Conservation (phyloP, 1,284 basidiomycete species). For the Xerocomus nothofagi region DNA sequence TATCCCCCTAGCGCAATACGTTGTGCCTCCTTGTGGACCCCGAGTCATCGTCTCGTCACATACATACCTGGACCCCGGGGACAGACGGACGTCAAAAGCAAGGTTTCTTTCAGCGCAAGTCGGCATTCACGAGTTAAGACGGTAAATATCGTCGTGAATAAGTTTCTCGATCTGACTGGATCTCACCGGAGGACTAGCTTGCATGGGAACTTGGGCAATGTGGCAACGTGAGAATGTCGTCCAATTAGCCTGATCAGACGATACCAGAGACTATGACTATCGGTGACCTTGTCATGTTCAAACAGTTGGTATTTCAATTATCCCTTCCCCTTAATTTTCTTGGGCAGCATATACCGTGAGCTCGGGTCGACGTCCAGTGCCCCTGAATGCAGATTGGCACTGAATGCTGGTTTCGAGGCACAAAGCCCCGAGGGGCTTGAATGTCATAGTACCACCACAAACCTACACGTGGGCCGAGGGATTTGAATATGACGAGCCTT, state of each 20-base stretch:
- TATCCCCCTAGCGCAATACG: too few species aligned
- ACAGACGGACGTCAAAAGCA: too few species aligned
- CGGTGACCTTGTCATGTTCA: slow-evolving; percentile 94
- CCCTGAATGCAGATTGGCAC: too few species aligned
- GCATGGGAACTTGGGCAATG: background rate
- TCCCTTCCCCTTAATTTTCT: slow-evolving; percentile 95
- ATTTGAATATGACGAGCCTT: slow-evolving; percentile 9
- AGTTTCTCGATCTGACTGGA: too few species aligned
- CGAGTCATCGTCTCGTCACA: too few species aligned
- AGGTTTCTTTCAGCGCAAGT: too few species aligned
- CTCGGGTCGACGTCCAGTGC: slow-evolving; percentile 1
- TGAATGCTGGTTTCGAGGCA: background rate
- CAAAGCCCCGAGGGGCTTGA: background rate
- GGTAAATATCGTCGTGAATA: too few species aligned
- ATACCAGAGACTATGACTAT: slow-evolving; percentile 90
- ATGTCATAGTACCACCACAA: background rate
- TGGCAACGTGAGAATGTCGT: background rate
- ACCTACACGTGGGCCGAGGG: slow-evolving; percentile 4
- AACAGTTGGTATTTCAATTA: slow-evolving; percentile 98
- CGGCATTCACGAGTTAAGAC: too few species aligned
- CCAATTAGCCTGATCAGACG: background rate
- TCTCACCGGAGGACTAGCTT: too few species aligned
- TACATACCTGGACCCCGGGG: too few species aligned
- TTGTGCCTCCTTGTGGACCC: too few species aligned
- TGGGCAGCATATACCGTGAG: slow-evolving; percentile 58